Percentiles rank a stretch among this genome's conserved stretches.
These are phyloP conservation scores for Erysimum cheiranthoides DNA, from an alignment of 345 rosid species.

Conservation along the genomic window DNA sequence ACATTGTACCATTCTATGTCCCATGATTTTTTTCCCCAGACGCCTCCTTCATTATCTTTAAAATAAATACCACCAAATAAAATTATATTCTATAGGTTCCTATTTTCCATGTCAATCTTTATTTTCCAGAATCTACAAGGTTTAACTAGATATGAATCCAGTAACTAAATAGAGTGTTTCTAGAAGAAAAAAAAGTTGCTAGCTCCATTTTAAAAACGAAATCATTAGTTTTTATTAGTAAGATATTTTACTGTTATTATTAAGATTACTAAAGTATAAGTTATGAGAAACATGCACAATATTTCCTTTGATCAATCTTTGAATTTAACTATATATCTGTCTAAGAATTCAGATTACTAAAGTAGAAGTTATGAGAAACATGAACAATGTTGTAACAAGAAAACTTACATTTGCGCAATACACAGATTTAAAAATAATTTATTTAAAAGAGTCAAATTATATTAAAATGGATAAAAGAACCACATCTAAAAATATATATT, in stretches of 20 bases:
- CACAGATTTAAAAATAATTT: neutral
- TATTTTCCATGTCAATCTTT: neutral
- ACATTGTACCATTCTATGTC: slow-evolving; percentile 21
- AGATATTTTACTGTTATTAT: neutral
- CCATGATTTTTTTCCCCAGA: slow-evolving; percentile 32
- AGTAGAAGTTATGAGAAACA: neutral
- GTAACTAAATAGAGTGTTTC: neutral
- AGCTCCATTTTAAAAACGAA: neutral
- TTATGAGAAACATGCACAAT: too few relatives aligned
- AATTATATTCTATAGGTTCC: neutral
- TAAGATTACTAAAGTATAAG: too few relatives aligned
- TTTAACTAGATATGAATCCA: neutral
- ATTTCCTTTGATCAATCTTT: too few relatives aligned
- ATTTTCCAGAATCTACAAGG: neutral
- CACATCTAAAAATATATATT: neutral
- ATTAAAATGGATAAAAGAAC: neutral
- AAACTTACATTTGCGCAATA: neutral
- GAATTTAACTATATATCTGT: too few relatives aligned
- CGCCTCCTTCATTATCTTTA: neutral
- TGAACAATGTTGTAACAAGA: neutral
- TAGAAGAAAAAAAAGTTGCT: neutral
- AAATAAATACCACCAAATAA: neutral
- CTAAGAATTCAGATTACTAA: too few relatives aligned
- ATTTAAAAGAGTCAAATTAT: neutral
- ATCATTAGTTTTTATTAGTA: neutral